phyloP scores from a whole-genome alignment of 352 stramenopile species.

The Pseudoperonospora humuli region DNA sequence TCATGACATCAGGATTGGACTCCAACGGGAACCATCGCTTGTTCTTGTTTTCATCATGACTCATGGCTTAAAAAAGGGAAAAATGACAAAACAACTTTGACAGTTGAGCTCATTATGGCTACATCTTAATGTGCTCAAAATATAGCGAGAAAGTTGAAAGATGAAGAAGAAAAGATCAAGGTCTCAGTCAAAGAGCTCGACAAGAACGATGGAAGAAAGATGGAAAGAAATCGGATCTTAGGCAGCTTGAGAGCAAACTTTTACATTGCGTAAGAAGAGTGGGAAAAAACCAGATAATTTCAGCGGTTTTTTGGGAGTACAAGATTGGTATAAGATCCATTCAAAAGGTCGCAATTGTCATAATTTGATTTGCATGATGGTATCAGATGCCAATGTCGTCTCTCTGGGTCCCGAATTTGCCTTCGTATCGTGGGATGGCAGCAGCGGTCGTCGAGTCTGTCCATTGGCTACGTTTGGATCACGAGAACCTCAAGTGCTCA shows the following conservation, averaged over 20 bases:
- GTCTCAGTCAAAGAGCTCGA: too few relatives aligned
- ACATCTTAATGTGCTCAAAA: neutral
- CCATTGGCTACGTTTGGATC: conserved; percentile 56
- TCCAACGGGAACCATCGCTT: conserved; percentile 90
- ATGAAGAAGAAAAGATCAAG: too few relatives aligned
- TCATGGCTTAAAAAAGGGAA: conserved; percentile 19
- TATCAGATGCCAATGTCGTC: neutral
- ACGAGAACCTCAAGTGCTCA: conserved; percentile 19
- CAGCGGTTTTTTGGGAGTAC: neutral
- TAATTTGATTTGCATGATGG: neutral
- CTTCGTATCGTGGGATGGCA: conserved; percentile 52
- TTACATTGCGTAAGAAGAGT: too few relatives aligned
- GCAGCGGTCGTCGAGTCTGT: conserved; percentile 31
- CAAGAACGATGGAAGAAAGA: too few relatives aligned
- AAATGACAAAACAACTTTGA: neutral
- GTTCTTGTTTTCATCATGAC: conserved; percentile 26
- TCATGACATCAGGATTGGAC: conserved; percentile 94
- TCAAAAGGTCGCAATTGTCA: neutral
- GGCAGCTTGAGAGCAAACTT: too few relatives aligned
- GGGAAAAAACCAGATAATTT: too few relatives aligned
- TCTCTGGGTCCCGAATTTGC: too few relatives aligned
- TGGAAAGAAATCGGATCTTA: too few relatives aligned
- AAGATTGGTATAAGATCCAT: neutral
- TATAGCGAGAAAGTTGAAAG: too few relatives aligned
- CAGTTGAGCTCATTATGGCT: neutral